These are phyloP conservation scores for Rhizoclosmatium globosum DNA, from an alignment of 192 early-diverging fungal species.

Conservation along the genomic window DNA sequence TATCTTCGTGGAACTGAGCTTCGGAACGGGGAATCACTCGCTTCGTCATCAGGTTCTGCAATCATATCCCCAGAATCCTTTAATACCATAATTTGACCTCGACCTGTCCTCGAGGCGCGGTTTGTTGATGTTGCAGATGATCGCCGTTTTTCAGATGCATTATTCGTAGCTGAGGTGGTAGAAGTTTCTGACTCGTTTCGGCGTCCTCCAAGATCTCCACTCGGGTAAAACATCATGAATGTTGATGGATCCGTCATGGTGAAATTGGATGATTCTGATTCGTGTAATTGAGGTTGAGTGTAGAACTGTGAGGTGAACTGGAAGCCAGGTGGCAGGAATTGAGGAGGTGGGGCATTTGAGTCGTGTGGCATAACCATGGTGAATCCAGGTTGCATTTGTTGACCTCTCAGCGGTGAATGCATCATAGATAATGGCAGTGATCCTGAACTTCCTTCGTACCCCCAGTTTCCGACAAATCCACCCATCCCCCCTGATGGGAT, in stretches of 20 bases:
- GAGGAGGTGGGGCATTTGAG: not conserved
- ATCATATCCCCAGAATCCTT: constrained; percentile 33
- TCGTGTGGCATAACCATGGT: not conserved
- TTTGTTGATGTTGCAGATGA: not conserved
- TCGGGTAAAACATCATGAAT: constrained; percentile 17
- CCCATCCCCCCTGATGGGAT: constrained; percentile 18
- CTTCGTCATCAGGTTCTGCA: constrained; percentile 27
- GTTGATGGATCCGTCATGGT: not conserved
- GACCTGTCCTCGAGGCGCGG: not conserved
- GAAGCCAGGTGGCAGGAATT: constrained; percentile 5
- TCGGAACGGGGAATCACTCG: not conserved
- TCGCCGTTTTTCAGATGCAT: not conserved
- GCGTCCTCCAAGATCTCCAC: not conserved
- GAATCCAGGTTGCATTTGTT: constrained; percentile 7
- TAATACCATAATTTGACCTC: constrained; percentile 30
- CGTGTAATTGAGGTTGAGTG: constrained; percentile 3
- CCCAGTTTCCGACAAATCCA: constrained; percentile 4
- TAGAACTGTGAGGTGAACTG: constrained; percentile 22
- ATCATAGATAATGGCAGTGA: constrained; percentile 32
- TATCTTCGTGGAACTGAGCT: constrained; percentile 30
- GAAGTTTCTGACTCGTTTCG: no score
- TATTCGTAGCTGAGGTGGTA: not conserved
- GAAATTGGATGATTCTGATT: constrained; percentile 5
- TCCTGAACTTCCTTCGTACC: not conserved
- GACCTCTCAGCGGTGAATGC: constrained; percentile 26